These are phyloP conservation scores for Pholiota conissans DNA, from an alignment of 768 basidiomycete species.

Conservation along the genomic window DNA sequence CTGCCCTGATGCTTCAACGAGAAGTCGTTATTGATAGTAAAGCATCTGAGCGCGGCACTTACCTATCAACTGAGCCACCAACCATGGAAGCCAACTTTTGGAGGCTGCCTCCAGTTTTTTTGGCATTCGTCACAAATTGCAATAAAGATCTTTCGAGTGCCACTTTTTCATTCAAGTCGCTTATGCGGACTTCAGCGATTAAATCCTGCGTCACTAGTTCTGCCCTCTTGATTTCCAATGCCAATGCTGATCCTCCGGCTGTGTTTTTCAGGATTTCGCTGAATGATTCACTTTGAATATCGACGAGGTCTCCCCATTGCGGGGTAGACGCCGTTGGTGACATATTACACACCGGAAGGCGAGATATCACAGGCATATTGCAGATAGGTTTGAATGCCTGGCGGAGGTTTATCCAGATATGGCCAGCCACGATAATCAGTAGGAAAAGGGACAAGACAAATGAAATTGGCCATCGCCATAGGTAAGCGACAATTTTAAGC, in stretches of 20 bases:
- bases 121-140: slow-evolving; percentile 62
- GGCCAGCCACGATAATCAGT: no score
- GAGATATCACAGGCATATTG: no score
- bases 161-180: slow-evolving; percentile 61
- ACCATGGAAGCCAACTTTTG: slow-evolving; percentile 66
- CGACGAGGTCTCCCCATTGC: no score
- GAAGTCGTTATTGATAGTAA: slow-evolving; percentile 1
- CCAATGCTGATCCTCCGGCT: slow-evolving; percentile 56
- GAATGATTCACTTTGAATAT: slow-evolving; percentile 61
- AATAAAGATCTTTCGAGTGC: slow-evolving; percentile 48
- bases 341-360: no score
- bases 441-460: no score
- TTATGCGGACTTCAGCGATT: slow-evolving; percentile 58
- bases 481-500: no score
- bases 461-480: no score
- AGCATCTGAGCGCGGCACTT: slow-evolving; percentile 21
- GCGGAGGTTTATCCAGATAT: no score
- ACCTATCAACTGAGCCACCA: slow-evolving; percentile 77
- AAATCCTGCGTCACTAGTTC: slow-evolving; percentile 78
- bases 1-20: slow-evolving; percentile 59
- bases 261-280: slow-evolving; percentile 63
- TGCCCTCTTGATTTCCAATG: slow-evolving; percentile 71
- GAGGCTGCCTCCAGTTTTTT: slow-evolving; percentile 56
- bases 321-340: no score
- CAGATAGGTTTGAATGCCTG: no score